phyloP scores from a whole-genome alignment of 768 basidiomycete species.

The Rhizopogon roseolus region DNA sequence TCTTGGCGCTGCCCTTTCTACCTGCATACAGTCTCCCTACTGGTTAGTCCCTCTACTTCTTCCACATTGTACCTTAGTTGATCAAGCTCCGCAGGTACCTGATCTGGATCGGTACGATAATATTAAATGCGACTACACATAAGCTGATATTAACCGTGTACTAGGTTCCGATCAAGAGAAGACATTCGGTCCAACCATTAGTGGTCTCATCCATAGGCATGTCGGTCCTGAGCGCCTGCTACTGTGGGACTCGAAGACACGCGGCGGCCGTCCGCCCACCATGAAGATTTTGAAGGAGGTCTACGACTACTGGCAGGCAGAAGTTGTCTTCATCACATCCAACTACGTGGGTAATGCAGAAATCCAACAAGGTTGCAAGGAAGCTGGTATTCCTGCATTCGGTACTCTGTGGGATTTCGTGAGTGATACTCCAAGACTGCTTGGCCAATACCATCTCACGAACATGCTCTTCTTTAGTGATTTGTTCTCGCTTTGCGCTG shows the following conservation, averaged over 20 bases:
- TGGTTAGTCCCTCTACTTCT: constrained; percentile 40
- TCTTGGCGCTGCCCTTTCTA: constrained; percentile 74
- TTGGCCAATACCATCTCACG: constrained; percentile 1
- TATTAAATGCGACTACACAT: neutral
- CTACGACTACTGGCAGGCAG: constrained; percentile 66
- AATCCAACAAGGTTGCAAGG: constrained; percentile 75
- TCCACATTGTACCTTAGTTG: neutral
- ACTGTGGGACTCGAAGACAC: constrained; percentile 73
- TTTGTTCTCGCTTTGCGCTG: constrained; percentile 3
- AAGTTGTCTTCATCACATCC: constrained; percentile 81
- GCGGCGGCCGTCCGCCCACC: constrained; percentile 71
- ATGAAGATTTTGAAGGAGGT: constrained; percentile 73
- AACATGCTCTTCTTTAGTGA: constrained; percentile 16
- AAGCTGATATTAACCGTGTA: constrained; percentile 8
- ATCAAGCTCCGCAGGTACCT: constrained; percentile 50
- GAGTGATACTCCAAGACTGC: constrained; percentile 10
- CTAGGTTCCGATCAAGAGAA: constrained; percentile 77
- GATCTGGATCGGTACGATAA: constrained; percentile 64
- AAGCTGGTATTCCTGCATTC: constrained; percentile 60
- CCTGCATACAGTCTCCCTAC: constrained; percentile 67
- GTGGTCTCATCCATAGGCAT: constrained; percentile 64
- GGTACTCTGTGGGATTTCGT: constrained; percentile 73
- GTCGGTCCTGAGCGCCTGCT: constrained; percentile 68
- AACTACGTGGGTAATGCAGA: constrained; percentile 76
- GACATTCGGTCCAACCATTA: constrained; percentile 79